Conservation (phyloP, 805 yeast genomes). For the Metschnikowia lunata region DNA sequence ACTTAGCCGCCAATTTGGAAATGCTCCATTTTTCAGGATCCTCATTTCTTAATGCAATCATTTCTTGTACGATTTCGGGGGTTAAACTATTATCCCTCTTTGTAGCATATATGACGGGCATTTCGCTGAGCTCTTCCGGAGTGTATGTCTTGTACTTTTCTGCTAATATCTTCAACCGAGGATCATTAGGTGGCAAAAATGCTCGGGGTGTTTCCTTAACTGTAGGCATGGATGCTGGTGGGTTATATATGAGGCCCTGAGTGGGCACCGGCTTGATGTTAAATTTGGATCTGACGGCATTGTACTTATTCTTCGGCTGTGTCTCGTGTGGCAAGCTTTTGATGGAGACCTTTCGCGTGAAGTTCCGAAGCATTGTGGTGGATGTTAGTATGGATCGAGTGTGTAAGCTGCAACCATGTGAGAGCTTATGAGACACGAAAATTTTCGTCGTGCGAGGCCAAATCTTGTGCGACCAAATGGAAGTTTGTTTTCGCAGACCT, state of each 20-base stretch:
- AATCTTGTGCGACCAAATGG: constrained; percentile 3
- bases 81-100: constrained; percentile 48
- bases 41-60: constrained; percentile 47
- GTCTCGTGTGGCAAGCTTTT: constrained; percentile 31
- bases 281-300: constrained; percentile 58
- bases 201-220: constrained; percentile 62
- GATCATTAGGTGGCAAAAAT: constrained; percentile 61
- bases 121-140: constrained; percentile 30
- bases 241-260: constrained; percentile 58
- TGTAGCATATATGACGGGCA: constrained; percentile 40
- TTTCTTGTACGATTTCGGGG: constrained; percentile 54
- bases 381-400: too few species aligned
- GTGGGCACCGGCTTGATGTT: constrained; percentile 59
- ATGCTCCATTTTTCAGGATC: constrained; percentile 66
- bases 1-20: constrained; percentile 56
- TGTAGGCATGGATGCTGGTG: constrained; percentile 51
- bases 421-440: constrained; percentile 1
- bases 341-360: constrained; percentile 15
- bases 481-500: too few species aligned
- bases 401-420: too few species aligned
- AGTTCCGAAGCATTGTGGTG: constrained; percentile 8
- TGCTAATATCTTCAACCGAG: constrained; percentile 42
- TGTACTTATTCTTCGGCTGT: constrained; percentile 51
- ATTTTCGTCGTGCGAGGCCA: constrained; percentile 16
- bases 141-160: constrained; percentile 26